These are phyloP conservation scores for Pythium aristosporum DNA, from an alignment of 352 stramenopile genomes.

Conservation along the genomic window DNA sequence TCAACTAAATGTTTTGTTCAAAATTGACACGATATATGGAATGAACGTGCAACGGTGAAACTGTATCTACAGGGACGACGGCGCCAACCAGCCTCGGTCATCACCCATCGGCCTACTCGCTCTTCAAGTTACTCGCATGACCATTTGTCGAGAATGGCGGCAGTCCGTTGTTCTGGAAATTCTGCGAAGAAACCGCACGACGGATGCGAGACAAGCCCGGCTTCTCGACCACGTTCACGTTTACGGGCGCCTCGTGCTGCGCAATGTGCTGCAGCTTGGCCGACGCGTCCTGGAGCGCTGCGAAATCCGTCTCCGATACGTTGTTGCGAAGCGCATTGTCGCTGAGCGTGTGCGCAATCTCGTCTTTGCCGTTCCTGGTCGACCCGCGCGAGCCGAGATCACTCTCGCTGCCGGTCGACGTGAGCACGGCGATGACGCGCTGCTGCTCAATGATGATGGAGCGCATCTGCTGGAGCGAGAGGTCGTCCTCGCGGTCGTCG, in stretches of 20 bases:
- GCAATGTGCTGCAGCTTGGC: conserved; percentile 34
- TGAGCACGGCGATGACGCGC: conserved; percentile 38
- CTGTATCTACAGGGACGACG: not conserved
- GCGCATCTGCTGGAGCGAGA: conserved; percentile 43
- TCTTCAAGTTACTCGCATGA: conserved; percentile 11
- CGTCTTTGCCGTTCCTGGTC: conserved; percentile 26
- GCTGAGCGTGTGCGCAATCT: conserved; percentile 35
- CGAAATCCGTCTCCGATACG: conserved; percentile 40
- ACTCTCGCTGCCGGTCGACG: conserved; percentile 35
- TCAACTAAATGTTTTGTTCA: not conserved
- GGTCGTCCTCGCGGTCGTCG: conserved; percentile 43
- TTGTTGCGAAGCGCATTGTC: conserved; percentile 32
- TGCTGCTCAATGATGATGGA: conserved; percentile 52
- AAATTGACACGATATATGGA: conserved; percentile 2
- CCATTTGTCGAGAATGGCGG: conserved; percentile 27
- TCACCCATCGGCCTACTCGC: conserved; percentile 3
- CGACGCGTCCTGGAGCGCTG: conserved; percentile 37
- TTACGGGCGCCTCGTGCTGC: conserved; percentile 9
- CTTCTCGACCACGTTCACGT: not conserved
- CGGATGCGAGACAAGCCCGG: conserved; percentile 21
- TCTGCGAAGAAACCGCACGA: conserved; percentile 27
- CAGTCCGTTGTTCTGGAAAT: conserved; percentile 28
- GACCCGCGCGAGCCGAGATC: conserved; percentile 18
- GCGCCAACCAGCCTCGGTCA: not conserved
- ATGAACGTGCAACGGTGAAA: too few species aligned